phyloP scores from a whole-genome alignment of 805 yeast species.

The Lachancea quebecensis region DNA sequence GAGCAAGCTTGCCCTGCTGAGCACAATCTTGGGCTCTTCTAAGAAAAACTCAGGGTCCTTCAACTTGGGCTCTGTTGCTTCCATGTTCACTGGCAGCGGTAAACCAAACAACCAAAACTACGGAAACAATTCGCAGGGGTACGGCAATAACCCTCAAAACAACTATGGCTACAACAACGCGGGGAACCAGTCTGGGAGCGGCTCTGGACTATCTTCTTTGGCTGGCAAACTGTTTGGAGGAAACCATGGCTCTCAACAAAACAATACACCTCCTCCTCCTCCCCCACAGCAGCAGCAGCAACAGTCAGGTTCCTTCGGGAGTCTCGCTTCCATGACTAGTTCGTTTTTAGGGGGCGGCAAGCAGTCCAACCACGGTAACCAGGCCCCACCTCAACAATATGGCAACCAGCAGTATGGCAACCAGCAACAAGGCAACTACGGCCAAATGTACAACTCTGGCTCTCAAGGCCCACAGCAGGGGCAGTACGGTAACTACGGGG shows the following conservation, averaged over 20 bases:
- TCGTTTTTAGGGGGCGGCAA: slow-evolving; percentile 8
- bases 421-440: background rate
- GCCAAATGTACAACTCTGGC: background rate
- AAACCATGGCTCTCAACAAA: slow-evolving; percentile 7
- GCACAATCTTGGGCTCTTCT: slow-evolving; percentile 19
- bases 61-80: slow-evolving; percentile 19
- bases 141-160: slow-evolving; percentile 1
- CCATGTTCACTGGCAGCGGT: slow-evolving; percentile 15
- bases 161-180: background rate
- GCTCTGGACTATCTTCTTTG: slow-evolving; percentile 21
- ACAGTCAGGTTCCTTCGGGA: slow-evolving; percentile 14
- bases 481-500: background rate
- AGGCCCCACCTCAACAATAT: background rate
- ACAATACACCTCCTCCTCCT: background rate
- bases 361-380: slow-evolving; percentile 1
- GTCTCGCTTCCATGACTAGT: slow-evolving; percentile 15
- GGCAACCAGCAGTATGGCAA: slow-evolving; percentile 1
- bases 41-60: slow-evolving; percentile 14
- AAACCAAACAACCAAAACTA: slow-evolving; percentile 5
- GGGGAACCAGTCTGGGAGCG: slow-evolving; percentile 5
- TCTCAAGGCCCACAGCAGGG: background rate
- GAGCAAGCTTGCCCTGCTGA: slow-evolving; percentile 26
- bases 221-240: slow-evolving; percentile 24
- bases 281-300: background rate
- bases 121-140: background rate